Evolutionary conservation across 495 filamentous ascomycete genomes (phyloP), one percentile per base, ranked within the genome.

Genomic region (Astrothelium macrocarpum): DNA sequence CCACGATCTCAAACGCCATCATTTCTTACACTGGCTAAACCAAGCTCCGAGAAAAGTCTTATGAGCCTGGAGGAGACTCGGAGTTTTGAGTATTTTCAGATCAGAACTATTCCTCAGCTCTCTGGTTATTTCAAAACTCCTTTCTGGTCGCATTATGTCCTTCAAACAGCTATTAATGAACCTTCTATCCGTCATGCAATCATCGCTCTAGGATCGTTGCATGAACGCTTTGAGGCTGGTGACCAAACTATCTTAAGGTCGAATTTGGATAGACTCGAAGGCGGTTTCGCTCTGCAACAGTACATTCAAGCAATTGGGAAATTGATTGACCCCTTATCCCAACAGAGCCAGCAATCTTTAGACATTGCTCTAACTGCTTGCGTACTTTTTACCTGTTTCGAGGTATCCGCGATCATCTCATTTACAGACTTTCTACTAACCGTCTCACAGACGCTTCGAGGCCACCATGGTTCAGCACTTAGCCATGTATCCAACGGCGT

Each of bases 361-460:
- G 62, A 36, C 59, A 53, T 70, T 16, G 68, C 68, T 18, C 56
- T 70, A 10, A 70, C 63, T 23, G 67, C 68, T 18, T 70, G 65
- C 20, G 68, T 67, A 14, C 65, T 70, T 31, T 70, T 70, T 45
- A 67, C 65, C n/a, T 70, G 68, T 49, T 70, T 70, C 32, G 68
- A 70, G 53, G 68, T 66, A 34, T 28, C 20, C 23, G 29, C 34
- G 34, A 39, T 5, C 5, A 14, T 39, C 5, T n/a, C 49, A 11
- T 3, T 29, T 56, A 11, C 49, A 56, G 5, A 28, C 49, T 29
- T 10, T 0, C 11, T 28, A 10, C 25, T 56, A 20, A 56, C 45
- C 10, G 5, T 42, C 9, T 5, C 1, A 10, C 49, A 56, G 49
- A 29, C 25, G 16, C 43, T 64, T 9, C 49, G 59, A 59, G 46